Conservation (phyloP, 2,329 filamentous ascomycete species). For the Ilyonectria robusta region DNA sequence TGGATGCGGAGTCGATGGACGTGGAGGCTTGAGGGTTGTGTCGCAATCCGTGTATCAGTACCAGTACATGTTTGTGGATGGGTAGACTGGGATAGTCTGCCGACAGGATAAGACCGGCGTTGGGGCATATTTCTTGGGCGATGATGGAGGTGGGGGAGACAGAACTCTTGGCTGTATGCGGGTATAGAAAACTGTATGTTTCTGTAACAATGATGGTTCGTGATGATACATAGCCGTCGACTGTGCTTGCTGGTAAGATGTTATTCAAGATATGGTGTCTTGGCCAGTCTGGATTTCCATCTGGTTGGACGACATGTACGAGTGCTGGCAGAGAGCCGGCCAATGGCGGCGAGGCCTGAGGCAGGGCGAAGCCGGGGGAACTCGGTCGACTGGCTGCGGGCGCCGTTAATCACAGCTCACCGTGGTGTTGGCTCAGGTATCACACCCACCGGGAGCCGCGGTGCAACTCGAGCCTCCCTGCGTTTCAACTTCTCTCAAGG, state of each 20-base stretch:
- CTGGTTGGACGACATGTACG: background rate
- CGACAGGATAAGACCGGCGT: slow-evolving; percentile 25
- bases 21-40: slow-evolving; percentile 51
- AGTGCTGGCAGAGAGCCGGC: background rate
- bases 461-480: slow-evolving; percentile 15
- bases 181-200: slow-evolving; percentile 21
- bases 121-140: slow-evolving; percentile 21
- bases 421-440: slow-evolving; percentile 7
- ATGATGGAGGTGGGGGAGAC: slow-evolving; percentile 6
- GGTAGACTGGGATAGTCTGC: slow-evolving; percentile 18
- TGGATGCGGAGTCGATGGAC: slow-evolving; percentile 61
- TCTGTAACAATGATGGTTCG: slow-evolving; percentile 20
- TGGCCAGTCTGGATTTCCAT: background rate
- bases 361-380: slow-evolving; percentile 7
- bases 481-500: slow-evolving; percentile 6
- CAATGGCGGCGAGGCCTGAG: background rate
- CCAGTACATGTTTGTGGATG: slow-evolving; percentile 17
- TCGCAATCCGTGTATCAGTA: slow-evolving; percentile 41
- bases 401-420: slow-evolving; percentile 1
- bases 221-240: slow-evolving; percentile 13
- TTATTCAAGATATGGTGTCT: background rate
- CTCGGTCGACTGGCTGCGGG: background rate
- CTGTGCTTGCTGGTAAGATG: background rate
- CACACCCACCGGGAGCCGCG: slow-evolving; percentile 9
- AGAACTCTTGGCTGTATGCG: slow-evolving; percentile 15